phyloP scores from a whole-genome alignment of 1,284 basidiomycete species.

The Irpex rosettiformis region DNA sequence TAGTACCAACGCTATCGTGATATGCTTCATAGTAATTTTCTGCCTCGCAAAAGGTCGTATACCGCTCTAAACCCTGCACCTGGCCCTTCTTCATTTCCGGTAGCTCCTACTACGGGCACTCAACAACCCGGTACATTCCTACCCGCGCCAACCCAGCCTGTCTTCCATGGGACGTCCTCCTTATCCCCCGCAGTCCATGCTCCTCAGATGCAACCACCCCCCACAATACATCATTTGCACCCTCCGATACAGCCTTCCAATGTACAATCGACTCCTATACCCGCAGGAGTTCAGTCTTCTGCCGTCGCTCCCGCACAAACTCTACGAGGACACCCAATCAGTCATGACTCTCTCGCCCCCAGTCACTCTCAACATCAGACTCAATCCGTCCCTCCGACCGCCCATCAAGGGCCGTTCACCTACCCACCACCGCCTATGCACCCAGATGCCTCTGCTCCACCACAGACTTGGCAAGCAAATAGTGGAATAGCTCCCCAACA shows the following conservation, averaged over 20 bases:
- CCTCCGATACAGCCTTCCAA: slow-evolving; percentile 3
- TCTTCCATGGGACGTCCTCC: background rate
- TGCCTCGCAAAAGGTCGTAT: slow-evolving; percentile 14
- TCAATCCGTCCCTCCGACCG: background rate
- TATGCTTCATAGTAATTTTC: background rate
- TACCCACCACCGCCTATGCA: slow-evolving; percentile 43
- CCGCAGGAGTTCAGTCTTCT: background rate
- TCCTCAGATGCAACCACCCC: slow-evolving; percentile 4
- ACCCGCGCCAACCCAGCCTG: background rate
- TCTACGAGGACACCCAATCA: slow-evolving; percentile 13
- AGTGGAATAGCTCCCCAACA: slow-evolving; percentile 61
- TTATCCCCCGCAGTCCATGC: background rate
- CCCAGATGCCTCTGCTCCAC: slow-evolving; percentile 41
- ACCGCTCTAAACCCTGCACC: slow-evolving; percentile 10
- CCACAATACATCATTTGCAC: slow-evolving; percentile 7
- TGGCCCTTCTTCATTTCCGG: slow-evolving; percentile 2
- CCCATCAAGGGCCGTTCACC: slow-evolving; percentile 13
- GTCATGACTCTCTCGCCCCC: slow-evolving; percentile 9
- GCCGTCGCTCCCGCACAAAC: slow-evolving; percentile 4
- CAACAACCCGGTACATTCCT: slow-evolving; percentile 4
- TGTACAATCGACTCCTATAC: background rate
- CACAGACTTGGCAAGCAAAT: slow-evolving; percentile 60
- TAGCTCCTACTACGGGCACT: background rate
- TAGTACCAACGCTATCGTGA: slow-evolving; percentile 9
- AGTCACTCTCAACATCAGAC: background rate